Conservation (phyloP, 2,329 filamentous ascomycete species). For the Arthrobotrys entomopaga region DNA sequence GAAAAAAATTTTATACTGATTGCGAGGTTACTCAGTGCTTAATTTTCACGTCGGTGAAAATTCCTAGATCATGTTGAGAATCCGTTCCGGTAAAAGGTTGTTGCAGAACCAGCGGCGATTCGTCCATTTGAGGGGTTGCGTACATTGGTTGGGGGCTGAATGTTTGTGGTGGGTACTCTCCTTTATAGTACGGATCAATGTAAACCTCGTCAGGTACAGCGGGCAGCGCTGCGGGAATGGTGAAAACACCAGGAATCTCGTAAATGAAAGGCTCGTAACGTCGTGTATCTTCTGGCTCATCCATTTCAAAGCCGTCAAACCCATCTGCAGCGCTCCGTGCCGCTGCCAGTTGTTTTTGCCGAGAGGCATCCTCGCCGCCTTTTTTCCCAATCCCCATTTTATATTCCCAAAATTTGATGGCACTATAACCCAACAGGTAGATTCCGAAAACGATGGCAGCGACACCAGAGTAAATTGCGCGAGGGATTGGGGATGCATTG, state of each 20-base stretch:
- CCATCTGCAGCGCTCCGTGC: conserved; percentile 40
- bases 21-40: conserved; percentile 17
- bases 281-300: conserved; percentile 48
- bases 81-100: conserved; percentile 30
- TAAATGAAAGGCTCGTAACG: conserved; percentile 53
- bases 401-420: conserved; percentile 48
- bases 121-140: conserved; percentile 46
- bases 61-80: conserved; percentile 43
- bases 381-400: conserved; percentile 52
- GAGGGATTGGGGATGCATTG: conserved; percentile 20
- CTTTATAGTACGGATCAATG: conserved; percentile 52
- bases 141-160: conserved; percentile 52
- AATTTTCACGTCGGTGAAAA: conserved; percentile 44
- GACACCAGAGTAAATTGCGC: conserved; percentile 38
- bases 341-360: conserved; percentile 24
- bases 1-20: neutral
- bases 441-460: conserved; percentile 39
- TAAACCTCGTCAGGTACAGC: conserved; percentile 42
- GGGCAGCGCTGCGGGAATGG: conserved; percentile 35
- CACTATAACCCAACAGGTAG: conserved; percentile 43
- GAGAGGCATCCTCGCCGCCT: conserved; percentile 25
- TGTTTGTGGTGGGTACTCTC: conserved; percentile 46
- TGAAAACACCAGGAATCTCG: conserved; percentile 48
- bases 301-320: conserved; percentile 48
- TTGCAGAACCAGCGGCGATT: conserved; percentile 42